Evolutionary conservation across 768 basidiomycete species (phyloP).

Genomic region (Leccinum truebloodii): DNA sequence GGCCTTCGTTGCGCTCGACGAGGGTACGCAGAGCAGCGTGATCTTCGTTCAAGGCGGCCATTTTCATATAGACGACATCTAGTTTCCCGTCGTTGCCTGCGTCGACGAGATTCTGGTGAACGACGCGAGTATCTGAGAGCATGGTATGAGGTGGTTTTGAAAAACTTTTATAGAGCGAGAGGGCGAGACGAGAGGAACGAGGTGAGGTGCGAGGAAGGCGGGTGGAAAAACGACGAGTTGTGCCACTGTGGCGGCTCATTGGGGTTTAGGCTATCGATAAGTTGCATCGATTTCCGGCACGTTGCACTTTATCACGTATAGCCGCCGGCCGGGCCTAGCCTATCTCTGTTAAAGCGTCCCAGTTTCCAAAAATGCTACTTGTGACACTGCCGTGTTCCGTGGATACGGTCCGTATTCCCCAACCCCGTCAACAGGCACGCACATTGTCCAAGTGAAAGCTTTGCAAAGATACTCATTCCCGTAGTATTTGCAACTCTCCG

Average conservation of each 20-base stretch:
- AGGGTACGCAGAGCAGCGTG: slow-evolving; percentile 19
- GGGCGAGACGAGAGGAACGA: slow-evolving; percentile 3
- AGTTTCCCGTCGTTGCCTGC: slow-evolving; percentile 27
- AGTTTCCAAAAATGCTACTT: slow-evolving; percentile 1
- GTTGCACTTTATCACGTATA: neutral
- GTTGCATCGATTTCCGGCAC: neutral
- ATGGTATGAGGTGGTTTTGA: neutral
- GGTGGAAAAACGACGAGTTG: slow-evolving; percentile 8
- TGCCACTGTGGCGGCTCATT: neutral
- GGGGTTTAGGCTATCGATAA: slow-evolving; percentile 1
- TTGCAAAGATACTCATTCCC: too few species aligned
- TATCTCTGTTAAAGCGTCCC: neutral
- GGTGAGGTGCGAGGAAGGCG: slow-evolving; percentile 1
- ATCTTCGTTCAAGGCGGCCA: slow-evolving; percentile 28
- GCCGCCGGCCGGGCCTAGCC: neutral
- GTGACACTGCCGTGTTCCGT: neutral
- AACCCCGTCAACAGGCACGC: neutral
- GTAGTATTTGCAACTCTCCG: neutral
- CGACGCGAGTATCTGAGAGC: slow-evolving; percentile 3
- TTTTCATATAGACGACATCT: slow-evolving; percentile 12
- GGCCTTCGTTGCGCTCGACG: slow-evolving; percentile 36
- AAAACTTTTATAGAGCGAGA: slow-evolving; percentile 1
- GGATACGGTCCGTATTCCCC: neutral
- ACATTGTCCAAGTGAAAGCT: neutral
- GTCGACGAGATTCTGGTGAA: slow-evolving; percentile 31